phyloP scores from a whole-genome alignment of 495 filamentous ascomycete species.

The Physcia stellaris region DNA sequence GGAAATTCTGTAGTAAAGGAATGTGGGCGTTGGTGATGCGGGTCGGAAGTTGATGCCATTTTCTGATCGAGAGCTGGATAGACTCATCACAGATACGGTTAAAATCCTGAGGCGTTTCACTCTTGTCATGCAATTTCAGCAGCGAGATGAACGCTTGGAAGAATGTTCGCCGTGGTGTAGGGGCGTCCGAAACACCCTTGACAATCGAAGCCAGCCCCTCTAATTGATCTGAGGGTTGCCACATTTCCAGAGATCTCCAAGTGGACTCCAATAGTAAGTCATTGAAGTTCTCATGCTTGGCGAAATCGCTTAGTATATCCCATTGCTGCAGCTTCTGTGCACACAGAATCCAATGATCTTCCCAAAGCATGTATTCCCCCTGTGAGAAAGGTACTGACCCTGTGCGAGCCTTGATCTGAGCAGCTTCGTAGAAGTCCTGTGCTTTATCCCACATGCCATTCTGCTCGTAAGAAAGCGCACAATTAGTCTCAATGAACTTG shows the following conservation, averaged over 20 bases:
- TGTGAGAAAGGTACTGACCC: constrained; percentile 89
- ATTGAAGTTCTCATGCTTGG: constrained; percentile 98
- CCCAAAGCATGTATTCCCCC: constrained; percentile 97
- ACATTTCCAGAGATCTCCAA: constrained; percentile 88
- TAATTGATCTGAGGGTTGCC: constrained; percentile 69
- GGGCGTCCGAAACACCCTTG: constrained; percentile 92
- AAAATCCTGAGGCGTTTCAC: constrained; percentile 69
- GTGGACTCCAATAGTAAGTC: constrained; percentile 90
- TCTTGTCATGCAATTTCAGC: constrained; percentile 80
- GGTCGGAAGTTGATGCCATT: constrained; percentile 92
- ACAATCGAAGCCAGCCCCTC: constrained; percentile 84
- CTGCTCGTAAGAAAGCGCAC: constrained; percentile 93
- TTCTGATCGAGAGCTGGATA: constrained; percentile 88
- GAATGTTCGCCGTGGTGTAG: constrained; percentile 83
- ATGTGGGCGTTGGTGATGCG: constrained; percentile 93
- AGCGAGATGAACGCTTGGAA: constrained; percentile 97
- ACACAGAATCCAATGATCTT: constrained; percentile 96
- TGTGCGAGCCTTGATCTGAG: constrained; percentile 91
- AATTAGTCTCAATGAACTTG: constrained; percentile 92
- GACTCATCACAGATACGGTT: constrained; percentile 85
- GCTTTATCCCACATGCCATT: constrained; percentile 99
- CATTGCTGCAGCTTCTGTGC: constrained; percentile 98
- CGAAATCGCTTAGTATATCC: constrained; percentile 92
- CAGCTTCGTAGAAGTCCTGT: constrained; percentile 87
- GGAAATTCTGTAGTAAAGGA: constrained; percentile 91